These are phyloP conservation scores for Penicillium crustosum DNA, from an alignment of 2,329 filamentous ascomycete species.

Conservation along the genomic window DNA sequence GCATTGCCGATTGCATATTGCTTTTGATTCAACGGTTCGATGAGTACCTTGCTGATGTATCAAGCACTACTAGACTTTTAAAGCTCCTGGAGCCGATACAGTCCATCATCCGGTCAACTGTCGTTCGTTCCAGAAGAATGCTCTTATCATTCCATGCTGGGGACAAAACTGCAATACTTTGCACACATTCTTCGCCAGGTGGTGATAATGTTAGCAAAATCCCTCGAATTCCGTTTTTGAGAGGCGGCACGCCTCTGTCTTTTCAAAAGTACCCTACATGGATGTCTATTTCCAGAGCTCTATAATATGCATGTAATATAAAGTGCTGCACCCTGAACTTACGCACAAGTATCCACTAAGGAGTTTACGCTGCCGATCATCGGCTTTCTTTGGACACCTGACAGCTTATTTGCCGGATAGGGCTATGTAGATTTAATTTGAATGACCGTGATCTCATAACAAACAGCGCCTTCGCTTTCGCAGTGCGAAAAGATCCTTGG, in stretches of 20 bases:
- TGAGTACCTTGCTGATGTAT: background rate
- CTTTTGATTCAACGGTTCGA: background rate
- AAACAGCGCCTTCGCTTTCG: too few species aligned
- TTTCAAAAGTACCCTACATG: background rate
- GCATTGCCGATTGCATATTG: background rate
- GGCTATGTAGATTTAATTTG: background rate
- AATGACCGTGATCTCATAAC: background rate
- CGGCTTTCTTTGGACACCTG: slow-evolving; percentile 4
- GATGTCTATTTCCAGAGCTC: background rate
- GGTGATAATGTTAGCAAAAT: background rate
- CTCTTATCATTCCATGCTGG: background rate
- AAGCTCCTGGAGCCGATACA: background rate
- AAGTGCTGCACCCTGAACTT: background rate
- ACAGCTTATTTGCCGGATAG: slow-evolving; percentile 3
- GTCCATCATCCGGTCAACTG: background rate
- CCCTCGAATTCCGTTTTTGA: background rate
- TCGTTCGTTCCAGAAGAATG: background rate
- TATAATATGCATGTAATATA: background rate
- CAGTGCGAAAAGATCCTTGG: background rate
- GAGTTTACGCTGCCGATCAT: background rate
- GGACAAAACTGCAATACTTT: background rate
- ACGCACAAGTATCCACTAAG: background rate
- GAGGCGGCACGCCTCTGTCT: background rate
- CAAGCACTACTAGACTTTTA: too few species aligned
- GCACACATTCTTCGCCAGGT: background rate